These are phyloP conservation scores for Fragilaria radians DNA, from an alignment of 108 stramenopile genomes.

Conservation along the genomic window DNA sequence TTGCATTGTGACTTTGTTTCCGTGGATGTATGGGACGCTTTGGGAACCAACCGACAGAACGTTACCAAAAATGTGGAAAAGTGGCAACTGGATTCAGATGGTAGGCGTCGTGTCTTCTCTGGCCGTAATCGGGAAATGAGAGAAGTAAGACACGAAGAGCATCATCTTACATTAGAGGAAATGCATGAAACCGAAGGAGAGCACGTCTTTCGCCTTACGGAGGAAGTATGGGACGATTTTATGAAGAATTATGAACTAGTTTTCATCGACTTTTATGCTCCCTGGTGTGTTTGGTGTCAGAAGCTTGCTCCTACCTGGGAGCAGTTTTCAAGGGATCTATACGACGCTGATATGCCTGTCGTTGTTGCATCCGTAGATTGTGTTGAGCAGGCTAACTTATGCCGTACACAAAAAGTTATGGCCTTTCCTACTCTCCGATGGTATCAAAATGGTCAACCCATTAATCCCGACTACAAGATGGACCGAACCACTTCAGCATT, in stretches of 20 bases:
- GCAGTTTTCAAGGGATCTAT: constrained; percentile 64
- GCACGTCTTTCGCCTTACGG: constrained; percentile 52
- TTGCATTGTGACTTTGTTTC: constrained; percentile 86
- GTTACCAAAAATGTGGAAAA: constrained; percentile 96
- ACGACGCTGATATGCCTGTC: constrained; percentile 54
- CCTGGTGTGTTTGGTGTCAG: constrained; percentile 97
- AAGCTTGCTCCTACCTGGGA: constrained; percentile 94
- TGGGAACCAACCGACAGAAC: constrained; percentile 94
- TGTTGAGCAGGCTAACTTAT: constrained; percentile 81
- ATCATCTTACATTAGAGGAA: constrained; percentile 74
- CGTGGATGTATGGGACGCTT: constrained; percentile 85
- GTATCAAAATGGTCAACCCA: constrained; percentile 66
- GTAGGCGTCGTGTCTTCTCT: constrained; percentile 69
- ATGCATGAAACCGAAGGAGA: constrained; percentile 67
- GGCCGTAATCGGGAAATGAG: constrained; percentile 89
- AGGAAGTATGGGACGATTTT: constrained; percentile 54
- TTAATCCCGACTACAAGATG: constrained; percentile 79
- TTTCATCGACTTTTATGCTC: constrained; percentile 89
- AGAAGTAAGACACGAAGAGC: constrained; percentile 84
- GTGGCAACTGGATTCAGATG: constrained; percentile 88
- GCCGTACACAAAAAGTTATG: constrained; percentile 80
- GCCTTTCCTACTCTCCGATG: constrained; percentile 95
- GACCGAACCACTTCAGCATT: constrained; percentile 85
- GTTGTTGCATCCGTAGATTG: constrained; percentile 91
- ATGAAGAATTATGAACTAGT: constrained; percentile 66